Base-by-base conservation (phyloP, 345 rosid genomes). In the Camelina sativa region DNA sequence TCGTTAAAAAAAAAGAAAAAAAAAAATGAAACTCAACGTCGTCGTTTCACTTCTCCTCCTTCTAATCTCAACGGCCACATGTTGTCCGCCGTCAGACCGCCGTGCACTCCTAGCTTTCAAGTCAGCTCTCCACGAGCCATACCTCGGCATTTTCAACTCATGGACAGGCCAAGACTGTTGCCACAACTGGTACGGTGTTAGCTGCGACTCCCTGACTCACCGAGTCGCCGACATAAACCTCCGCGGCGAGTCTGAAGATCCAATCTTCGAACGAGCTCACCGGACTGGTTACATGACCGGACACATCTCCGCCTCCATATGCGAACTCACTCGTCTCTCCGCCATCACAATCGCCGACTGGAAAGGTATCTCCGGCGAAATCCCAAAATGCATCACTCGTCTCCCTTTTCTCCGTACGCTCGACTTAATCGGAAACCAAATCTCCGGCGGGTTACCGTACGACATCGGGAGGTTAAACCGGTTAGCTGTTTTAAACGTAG, bases 81-180 rank as follows among this genome's bases (percentile, higher is more conserved):
- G 81, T 82, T 94, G 98, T 80, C 93, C 84, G 17, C 86, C 89
- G 73, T 83, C 91, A 0, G 98, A 91, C 83, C 77, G 82, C 63
- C 87, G 81, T 13, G 96, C 98, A 8, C 85, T 91, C 2, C 68
- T 88, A 7, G 86, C 86, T 46, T 83, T 94, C 84, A 83, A 80
- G 44, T 76, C 88, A 15, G 85, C 86, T 66, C 96, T 94, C 51
- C 83, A 82, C 58, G 97, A 91, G 72, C 82, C 95, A 0, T 48
- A 82, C 82, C 72, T 89, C 25, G 92, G 93, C 73, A 84, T 91
- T 69, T 94, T 94, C 89, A 83, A 85, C 13, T 70, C 96, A 1
- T 94, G 98, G 98, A 84, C 75, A 8, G 97, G 97, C 20, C 38
- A 46, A 54, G 90, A 94, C 85, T 94, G 98, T 74, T 94, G 98